These are phyloP conservation scores for Annulohypoxylon bovei DNA, from an alignment of 495 filamentous ascomycete genomes.

Conservation along the genomic window DNA sequence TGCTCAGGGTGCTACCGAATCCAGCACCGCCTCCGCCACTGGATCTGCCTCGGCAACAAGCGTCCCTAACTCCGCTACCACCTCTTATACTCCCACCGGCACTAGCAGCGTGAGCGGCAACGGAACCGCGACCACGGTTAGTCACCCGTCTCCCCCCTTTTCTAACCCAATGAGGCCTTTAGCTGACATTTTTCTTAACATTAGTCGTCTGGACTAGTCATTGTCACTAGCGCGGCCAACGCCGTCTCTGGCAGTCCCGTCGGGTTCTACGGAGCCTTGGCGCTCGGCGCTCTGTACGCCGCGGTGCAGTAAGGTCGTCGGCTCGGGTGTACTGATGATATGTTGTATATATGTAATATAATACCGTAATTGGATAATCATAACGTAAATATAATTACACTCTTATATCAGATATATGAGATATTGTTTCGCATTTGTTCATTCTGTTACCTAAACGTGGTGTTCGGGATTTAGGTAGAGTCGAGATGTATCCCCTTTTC, in stretches of 20 bases:
- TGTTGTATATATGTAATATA: not conserved
- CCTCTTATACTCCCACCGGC: constrained; percentile 3
- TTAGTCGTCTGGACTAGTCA: constrained; percentile 27
- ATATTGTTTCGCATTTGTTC: not conserved
- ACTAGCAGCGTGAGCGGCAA: constrained; percentile 26
- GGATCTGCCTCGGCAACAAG: not conserved
- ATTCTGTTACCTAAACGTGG: not conserved
- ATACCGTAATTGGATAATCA: not conserved
- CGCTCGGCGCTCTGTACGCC: constrained; percentile 31
- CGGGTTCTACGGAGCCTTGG: constrained; percentile 40
- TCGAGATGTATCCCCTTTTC: not conserved
- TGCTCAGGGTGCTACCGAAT: not conserved
- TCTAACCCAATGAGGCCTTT: not conserved
- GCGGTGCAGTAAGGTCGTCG: constrained; percentile 20
- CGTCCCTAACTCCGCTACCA: not conserved
- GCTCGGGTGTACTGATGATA: not conserved
- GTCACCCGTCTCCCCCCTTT: not conserved
- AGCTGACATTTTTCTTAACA: constrained; percentile 2
- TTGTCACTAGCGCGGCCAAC: constrained; percentile 28
- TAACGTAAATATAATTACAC: not conserved
- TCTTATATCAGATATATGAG: not conserved
- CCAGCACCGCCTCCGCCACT: constrained; percentile 7
- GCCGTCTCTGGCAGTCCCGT: constrained; percentile 13
- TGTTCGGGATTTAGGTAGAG: too few relatives aligned
- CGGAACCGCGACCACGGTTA: constrained; percentile 33